Conservation (phyloP, 805 yeast species). For the Wickerhamiella kurtzmanii region DNA sequence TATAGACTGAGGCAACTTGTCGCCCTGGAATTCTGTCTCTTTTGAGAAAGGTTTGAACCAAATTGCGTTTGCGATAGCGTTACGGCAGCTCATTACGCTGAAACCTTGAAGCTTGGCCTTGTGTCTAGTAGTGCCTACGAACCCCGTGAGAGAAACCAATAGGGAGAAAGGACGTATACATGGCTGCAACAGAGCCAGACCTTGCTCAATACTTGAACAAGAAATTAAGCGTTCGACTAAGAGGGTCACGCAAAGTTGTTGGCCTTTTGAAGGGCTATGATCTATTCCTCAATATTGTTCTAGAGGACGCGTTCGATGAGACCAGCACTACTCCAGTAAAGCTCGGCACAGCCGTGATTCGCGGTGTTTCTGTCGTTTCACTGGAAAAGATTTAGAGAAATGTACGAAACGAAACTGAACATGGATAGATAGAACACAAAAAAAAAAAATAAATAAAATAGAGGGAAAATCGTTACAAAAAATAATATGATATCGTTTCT, state of each 20-base stretch:
- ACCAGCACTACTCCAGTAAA: conserved; percentile 36
- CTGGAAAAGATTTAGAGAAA: conserved; percentile 35
- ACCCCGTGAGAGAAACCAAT: no score
- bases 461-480: background rate
- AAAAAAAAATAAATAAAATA: no score
- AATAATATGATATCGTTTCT: background rate
- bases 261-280: conserved; percentile 83
- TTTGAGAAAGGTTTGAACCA: no score
- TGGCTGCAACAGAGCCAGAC: conserved; percentile 22
- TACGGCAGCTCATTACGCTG: no score
- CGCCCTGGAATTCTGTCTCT: no score
- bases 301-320: conserved; percentile 59
- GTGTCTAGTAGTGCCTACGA: no score
- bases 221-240: conserved; percentile 56
- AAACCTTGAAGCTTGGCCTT: background rate
- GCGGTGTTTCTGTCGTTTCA: conserved; percentile 69
- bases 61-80: no score
- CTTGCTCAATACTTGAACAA: conserved; percentile 61
- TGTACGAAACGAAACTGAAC: background rate
- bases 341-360: conserved; percentile 54
- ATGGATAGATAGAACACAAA: background rate
- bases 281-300: conserved; percentile 54
- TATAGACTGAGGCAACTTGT: no score
- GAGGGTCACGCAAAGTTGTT: conserved; percentile 63
- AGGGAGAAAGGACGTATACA: no score